Conservation (phyloP, 2,329 filamentous ascomycete genomes). For the Stachybotrys chlorohalonatus region DNA sequence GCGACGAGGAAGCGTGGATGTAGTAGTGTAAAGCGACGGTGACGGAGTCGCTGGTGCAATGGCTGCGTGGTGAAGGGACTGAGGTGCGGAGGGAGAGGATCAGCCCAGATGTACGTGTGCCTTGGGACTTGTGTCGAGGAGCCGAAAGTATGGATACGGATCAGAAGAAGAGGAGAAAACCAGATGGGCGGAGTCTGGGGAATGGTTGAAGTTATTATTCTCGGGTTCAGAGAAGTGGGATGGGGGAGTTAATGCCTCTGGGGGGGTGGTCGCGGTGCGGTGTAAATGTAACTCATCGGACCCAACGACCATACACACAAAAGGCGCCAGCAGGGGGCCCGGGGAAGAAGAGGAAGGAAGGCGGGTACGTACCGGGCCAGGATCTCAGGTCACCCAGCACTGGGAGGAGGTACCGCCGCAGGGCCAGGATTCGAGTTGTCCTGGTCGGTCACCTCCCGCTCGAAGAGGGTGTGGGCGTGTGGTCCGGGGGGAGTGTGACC, state of each 20-base stretch:
- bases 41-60: background rate
- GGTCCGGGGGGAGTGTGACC: background rate
- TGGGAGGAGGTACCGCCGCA: constrained; percentile 15
- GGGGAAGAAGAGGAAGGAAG: background rate
- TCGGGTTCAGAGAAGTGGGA: constrained; percentile 14
- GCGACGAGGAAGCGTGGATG: background rate
- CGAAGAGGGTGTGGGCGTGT: background rate
- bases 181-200: constrained; percentile 11
- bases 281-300: constrained; percentile 1
- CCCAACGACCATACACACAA: background rate
- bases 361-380: constrained; percentile 9
- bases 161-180: constrained; percentile 11
- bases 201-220: constrained; percentile 13
- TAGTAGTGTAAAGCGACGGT: background rate
- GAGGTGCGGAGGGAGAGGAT: background rate
- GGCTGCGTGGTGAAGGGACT: background rate
- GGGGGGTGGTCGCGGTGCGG: constrained; percentile 10
- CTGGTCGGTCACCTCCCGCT: background rate
- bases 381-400: constrained; percentile 12
- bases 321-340: background rate
- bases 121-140: background rate
- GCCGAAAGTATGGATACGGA: constrained; percentile 12
- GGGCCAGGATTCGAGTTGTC: constrained; percentile 1
- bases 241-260: constrained; percentile 7
- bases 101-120: background rate